Conservation (phyloP, 2,329 filamentous ascomycete species). For the Neofusicoccum ribis region DNA sequence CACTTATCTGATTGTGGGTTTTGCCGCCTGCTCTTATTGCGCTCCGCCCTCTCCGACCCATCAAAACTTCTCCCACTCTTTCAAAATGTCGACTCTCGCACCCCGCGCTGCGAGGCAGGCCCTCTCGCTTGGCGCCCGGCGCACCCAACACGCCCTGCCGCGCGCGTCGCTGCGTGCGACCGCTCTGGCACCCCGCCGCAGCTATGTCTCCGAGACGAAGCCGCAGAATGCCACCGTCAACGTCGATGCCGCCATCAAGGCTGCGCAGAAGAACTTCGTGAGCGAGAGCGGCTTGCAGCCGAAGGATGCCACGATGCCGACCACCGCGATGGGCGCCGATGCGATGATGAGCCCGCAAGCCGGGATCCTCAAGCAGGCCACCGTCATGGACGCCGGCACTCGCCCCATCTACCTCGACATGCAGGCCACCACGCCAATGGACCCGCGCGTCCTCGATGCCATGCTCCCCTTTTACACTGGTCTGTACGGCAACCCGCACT, state of each 20-base stretch:
- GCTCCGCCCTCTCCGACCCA: conserved; percentile 20
- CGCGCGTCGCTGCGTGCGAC: conserved; percentile 43
- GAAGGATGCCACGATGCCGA: conserved; percentile 60
- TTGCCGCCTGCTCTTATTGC: conserved; percentile 18
- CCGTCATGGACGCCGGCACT: conserved; percentile 87
- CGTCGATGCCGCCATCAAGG: conserved; percentile 78
- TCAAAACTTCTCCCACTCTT: conserved; percentile 4
- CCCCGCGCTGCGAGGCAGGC: conserved; percentile 74
- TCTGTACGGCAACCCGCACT: conserved; percentile 95
- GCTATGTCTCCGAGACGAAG: conserved; percentile 83
- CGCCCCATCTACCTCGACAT: conserved; percentile 97
- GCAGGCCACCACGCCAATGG: conserved; percentile 94
- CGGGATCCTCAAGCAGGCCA: conserved; percentile 84
- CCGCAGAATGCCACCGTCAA: conserved; percentile 77
- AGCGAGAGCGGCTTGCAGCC: conserved; percentile 57
- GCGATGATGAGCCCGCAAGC: conserved; percentile 80
- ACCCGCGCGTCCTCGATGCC: conserved; percentile 90
- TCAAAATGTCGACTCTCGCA: conserved; percentile 52
- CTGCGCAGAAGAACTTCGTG: conserved; percentile 79
- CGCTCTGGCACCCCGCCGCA: conserved; percentile 52
- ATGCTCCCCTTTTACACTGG: conserved; percentile 96
- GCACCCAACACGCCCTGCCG: conserved; percentile 43
- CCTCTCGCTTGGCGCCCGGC: conserved; percentile 58
- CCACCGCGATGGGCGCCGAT: conserved; percentile 59
- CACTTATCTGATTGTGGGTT: conserved; percentile 17